These are phyloP conservation scores for Arxiozyma bovina DNA, from an alignment of 1,139 yeast species.

Conservation along the genomic window DNA sequence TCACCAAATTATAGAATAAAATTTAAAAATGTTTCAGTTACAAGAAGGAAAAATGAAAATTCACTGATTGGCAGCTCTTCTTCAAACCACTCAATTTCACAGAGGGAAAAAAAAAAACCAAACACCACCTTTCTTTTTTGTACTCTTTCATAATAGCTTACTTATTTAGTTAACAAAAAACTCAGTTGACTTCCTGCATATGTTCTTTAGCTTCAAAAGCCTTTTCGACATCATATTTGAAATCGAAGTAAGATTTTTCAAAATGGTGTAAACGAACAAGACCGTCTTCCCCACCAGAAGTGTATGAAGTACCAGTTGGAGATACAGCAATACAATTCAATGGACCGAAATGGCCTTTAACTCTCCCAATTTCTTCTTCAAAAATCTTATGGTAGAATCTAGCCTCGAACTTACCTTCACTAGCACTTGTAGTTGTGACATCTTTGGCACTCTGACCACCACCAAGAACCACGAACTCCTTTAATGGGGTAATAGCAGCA, in stretches of 20 bases:
- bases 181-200: constrained; percentile 17
- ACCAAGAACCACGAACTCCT: constrained; percentile 87
- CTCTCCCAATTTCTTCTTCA: constrained; percentile 93
- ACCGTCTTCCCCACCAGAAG: constrained; percentile 98
- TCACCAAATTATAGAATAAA: not conserved
- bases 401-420: constrained; percentile 96
- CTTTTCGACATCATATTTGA: constrained; percentile 85
- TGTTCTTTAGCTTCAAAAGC: constrained; percentile 44
- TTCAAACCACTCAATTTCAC: not conserved
- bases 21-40: not conserved
- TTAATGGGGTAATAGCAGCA: constrained; percentile 86
- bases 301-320: constrained; percentile 88
- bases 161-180: not conserved
- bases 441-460: constrained; percentile 99
- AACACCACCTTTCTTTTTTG: not conserved
- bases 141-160: not conserved
- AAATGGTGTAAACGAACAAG: constrained; percentile 88
- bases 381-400: constrained; percentile 92
- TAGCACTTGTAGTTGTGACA: constrained; percentile 89
- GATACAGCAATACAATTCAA: constrained; percentile 87
- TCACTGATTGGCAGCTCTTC: not conserved
- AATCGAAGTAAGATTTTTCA: constrained; percentile 86
- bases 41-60: not conserved
- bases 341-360: constrained; percentile 98
- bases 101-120: not conserved